Base-by-base conservation (phyloP, 805 yeast species). In the Zygotorulaspora florentina region DNA sequence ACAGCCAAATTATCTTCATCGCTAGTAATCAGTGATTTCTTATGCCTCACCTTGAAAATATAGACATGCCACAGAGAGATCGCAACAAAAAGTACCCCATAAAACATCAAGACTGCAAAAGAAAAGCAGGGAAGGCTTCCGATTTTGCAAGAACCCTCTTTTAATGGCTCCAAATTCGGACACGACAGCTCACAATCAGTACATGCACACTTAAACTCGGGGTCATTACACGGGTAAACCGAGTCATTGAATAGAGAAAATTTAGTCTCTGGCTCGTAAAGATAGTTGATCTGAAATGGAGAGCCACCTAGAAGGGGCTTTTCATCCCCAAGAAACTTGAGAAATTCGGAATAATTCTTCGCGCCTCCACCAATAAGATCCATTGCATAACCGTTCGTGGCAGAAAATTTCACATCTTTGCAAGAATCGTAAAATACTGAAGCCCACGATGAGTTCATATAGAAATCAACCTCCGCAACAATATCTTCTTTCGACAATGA, bases 341-440 rank as follows among this genome's bases (percentile, higher is more conserved):
- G 69, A 61, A 91, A 91, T 44, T 80, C 79, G 27, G 71, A 56
- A 63, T 79, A 86, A 55, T 81, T 78, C 44, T 73, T 75, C 2
- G 98, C 97, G 1, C 98, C 98, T n/a, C 99, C 99, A 7, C 99
- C 99, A 35, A 91, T 83, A 34, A 91, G 73, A 61, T 91, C 98
- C 97, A 91, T 89, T 8, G 96, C 98, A 57, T 77, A 87, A 2
- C 97, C 96, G 65, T 90, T 91, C 2, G 97, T 89, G 7, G 96
- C 96, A 3, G 91, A 81, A 64, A 93, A 90, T 67, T 91, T 89
- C 62, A 91, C 84, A 51, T 83, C 80, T 55, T 85, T 85, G 69
- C 99, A 91, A 1, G 96, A 87, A 46, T 89, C 85, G 61, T 71
- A 91, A 57, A 91, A 80, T 1, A 58, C 70, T 0, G 72, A 57